Base-by-base conservation (phyloP, 495 filamentous ascomycete species). In the Amniculicola lignicola region DNA sequence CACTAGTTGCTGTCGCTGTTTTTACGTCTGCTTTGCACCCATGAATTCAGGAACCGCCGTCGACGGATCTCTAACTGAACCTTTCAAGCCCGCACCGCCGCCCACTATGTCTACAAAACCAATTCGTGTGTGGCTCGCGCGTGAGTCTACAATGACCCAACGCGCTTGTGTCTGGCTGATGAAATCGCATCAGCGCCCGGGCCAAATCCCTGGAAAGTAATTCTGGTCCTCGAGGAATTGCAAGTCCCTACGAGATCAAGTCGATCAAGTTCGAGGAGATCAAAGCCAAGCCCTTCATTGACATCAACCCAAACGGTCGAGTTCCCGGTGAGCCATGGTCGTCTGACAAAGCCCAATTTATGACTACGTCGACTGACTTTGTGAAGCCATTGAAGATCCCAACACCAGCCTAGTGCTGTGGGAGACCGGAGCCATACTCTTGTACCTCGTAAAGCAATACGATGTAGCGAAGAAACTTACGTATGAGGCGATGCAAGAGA, bases 291-390 rank as follows among this genome's bases (percentile, higher is more conserved):
- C 31, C 45, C n/a, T 65, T 40, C 41, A 39, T 36, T 21, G 28
- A 29, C 46, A n/a, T 65, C 48, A 65, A 65, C 44, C 62, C 62
- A 3, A 65, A 65, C 39, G 57, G 62, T 29, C 69, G 71, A 10
- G 58, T 74, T n/a, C 59, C 59, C 15, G 53, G 53, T 57, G 19
- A 25, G 35, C 25, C 18, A 25, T 47, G 6, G 38, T 25, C 21
- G 21, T 29, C 27, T 25, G 25, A 10, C 12, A 36, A 49, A 27
- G 16, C 45, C 45, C 27, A 23, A 41, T n/a, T 41, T 25, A 37
- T 37, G 45, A 31, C 9, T 18, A 40, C 37, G 7, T 35, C 29
- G n/a, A 18, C 54, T 43, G 25, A 53, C 21, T 25, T 6, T 33
- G 38, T 18, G 38, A 36, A 57, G 53, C 54, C 12, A 65, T 65